A percentile compares a stretch with the other conserved stretches of the same genome.
Evolutionary conservation across 495 filamentous ascomycete genomes (phyloP).

Genomic region (Cenococcum geophilum): DNA sequence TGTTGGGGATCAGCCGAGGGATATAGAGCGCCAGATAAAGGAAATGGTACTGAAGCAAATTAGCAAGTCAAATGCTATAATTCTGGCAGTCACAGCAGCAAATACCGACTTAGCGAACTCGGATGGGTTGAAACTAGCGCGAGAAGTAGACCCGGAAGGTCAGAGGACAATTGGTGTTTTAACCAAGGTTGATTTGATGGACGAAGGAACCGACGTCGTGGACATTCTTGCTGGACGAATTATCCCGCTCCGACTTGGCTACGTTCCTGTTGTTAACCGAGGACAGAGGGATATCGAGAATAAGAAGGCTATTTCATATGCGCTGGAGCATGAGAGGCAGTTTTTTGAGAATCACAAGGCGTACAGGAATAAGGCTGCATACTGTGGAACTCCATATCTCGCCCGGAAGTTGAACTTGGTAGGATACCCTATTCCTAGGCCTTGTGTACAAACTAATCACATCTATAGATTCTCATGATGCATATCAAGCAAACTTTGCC

Average conservation of each 20-base stretch:
- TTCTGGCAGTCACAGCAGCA: slow-evolving; percentile 90
- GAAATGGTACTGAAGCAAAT: slow-evolving; percentile 99
- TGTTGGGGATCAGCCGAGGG: slow-evolving; percentile 95
- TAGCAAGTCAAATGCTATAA: slow-evolving; percentile 95
- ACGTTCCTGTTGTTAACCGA: slow-evolving; percentile 97
- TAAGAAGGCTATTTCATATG: slow-evolving; percentile 86
- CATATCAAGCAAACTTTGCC: slow-evolving; percentile 99
- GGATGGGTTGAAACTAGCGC: slow-evolving; percentile 91
- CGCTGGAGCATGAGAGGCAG: slow-evolving; percentile 89
- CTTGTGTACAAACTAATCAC: slow-evolving; percentile 15
- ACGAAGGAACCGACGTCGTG: slow-evolving; percentile 97
- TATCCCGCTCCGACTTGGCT: slow-evolving; percentile 90
- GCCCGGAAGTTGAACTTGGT: slow-evolving; percentile 93
- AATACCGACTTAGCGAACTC: slow-evolving; percentile 99
- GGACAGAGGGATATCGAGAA: slow-evolving; percentile 99
- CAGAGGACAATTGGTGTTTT: slow-evolving; percentile 98
- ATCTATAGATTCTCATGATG: slow-evolving; percentile 90
- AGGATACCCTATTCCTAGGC: slow-evolving; percentile 22
- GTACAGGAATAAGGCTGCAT: slow-evolving; percentile 95
- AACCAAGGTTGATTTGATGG: slow-evolving; percentile 99
- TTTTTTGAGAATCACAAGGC: slow-evolving; percentile 99
- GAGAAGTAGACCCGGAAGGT: slow-evolving; percentile 96
- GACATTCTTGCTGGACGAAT: slow-evolving; percentile 98
- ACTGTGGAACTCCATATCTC: slow-evolving; percentile 96
- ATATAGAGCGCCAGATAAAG: slow-evolving; percentile 94